phyloP scores from a whole-genome alignment of 164 flowering plant species.

The Vitis rotundifolia region DNA sequence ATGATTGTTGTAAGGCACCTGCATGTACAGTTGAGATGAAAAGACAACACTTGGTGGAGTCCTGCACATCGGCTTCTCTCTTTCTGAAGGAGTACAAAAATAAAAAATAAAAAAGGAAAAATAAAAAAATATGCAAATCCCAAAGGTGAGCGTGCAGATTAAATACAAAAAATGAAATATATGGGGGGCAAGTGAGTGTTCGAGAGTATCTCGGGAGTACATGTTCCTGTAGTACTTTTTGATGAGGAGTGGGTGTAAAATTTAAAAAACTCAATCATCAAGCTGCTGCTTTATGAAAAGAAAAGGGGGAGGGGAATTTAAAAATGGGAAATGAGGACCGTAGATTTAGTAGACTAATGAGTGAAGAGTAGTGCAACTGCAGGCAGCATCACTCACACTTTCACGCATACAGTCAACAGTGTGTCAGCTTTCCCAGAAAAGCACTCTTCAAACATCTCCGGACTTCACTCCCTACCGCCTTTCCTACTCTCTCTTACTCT shows the following conservation, averaged over 20 bases:
- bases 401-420: slow-evolving; percentile 26
- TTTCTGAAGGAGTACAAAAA: slow-evolving; percentile 22
- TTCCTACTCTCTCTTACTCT: slow-evolving; percentile 16
- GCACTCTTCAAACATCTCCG: slow-evolving; percentile 7
- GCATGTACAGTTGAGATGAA: slow-evolving; percentile 5
- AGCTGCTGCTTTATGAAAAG: too few species aligned
- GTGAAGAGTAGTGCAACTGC: too few species aligned
- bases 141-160: slow-evolving; percentile 32
- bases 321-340: too few species aligned
- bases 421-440: slow-evolving; percentile 44
- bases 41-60: slow-evolving; percentile 21
- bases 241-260: too few species aligned
- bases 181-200: too few species aligned
- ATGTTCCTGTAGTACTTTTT: too few species aligned
- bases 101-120: background rate
- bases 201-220: too few species aligned
- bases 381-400: background rate
- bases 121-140: slow-evolving; percentile 11
- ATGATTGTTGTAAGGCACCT: background rate
- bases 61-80: slow-evolving; percentile 4
- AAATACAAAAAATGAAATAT: background rate
- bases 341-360: too few species aligned
- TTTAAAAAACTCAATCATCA: too few species aligned
- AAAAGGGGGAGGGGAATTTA: too few species aligned
- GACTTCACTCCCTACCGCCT: background rate